phyloP scores from a whole-genome alignment of 306 rosid species.

The Prunus armeniaca region DNA sequence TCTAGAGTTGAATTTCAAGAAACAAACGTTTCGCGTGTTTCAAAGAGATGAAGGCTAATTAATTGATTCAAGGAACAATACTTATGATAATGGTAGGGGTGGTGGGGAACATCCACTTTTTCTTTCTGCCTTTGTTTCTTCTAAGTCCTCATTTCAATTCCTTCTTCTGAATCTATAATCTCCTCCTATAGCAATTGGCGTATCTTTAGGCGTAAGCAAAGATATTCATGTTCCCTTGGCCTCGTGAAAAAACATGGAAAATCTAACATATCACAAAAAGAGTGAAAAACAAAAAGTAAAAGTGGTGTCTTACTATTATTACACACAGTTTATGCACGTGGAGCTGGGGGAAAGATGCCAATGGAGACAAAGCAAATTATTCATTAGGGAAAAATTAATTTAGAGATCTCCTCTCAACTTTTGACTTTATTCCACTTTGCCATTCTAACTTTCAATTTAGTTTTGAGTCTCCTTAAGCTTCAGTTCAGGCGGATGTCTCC shows the following conservation, averaged over 20 bases:
- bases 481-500: too few relatives aligned
- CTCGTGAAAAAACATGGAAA: background rate
- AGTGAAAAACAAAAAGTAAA: background rate
- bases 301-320: background rate
- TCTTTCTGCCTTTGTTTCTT: constrained; percentile 9
- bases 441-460: too few relatives aligned
- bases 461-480: too few relatives aligned
- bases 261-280: background rate
- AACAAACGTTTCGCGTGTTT: too few relatives aligned
- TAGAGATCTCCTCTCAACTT: too few relatives aligned
- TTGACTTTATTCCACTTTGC: too few relatives aligned
- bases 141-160: background rate
- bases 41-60: background rate
- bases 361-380: background rate
- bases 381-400: too few relatives aligned
- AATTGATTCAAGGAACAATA: constrained; percentile 36
- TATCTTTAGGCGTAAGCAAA: constrained; percentile 51
- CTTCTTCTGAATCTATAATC: background rate
- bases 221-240: constrained; percentile 19
- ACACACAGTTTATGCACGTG: background rate
- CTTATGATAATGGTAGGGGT: constrained; percentile 33
- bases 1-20: too few relatives aligned
- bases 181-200: background rate
- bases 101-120: constrained; percentile 55
- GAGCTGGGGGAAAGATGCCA: background rate